Percentiles rank a stretch among this genome's conserved stretches.
Conservation (phyloP, 495 filamentous ascomycete genomes). For the Geopyxis carbonaria region DNA sequence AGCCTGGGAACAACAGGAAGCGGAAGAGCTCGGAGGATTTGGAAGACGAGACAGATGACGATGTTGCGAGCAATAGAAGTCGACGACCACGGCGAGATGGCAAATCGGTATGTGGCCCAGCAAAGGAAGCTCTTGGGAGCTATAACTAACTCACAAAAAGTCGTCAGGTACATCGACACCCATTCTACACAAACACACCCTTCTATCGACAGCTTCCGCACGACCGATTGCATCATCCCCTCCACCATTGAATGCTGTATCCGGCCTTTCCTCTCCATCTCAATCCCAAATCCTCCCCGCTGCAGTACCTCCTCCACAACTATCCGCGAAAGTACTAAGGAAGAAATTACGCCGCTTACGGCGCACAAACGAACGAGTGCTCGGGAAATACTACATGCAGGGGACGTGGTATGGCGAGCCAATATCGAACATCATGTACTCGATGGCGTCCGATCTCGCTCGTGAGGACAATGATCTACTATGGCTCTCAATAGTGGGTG, state of each 20-base stretch:
- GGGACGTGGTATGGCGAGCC: constrained; percentile 89
- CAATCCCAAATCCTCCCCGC: constrained; percentile 40
- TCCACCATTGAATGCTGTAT: constrained; percentile 30
- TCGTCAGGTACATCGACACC: constrained; percentile 38
- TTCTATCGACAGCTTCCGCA: constrained; percentile 40
- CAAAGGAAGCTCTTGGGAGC: constrained; percentile 1
- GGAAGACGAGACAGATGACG: constrained; percentile 34
- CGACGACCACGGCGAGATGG: constrained; percentile 45
- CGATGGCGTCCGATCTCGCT: constrained; percentile 81
- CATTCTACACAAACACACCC: constrained; percentile 34
- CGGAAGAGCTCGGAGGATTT: constrained; percentile 47
- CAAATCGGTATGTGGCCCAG: constrained; percentile 13
- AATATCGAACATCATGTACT: constrained; percentile 84
- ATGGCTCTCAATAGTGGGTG: constrained; percentile 86
- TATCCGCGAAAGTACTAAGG: constrained; percentile 37
- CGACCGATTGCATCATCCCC: constrained; percentile 33
- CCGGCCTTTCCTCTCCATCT: constrained; percentile 30
- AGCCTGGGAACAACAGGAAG: constrained; percentile 44
- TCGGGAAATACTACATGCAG: constrained; percentile 64
- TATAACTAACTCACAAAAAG: constrained; percentile 32
- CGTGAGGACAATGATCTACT: constrained; percentile 92
- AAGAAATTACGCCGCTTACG: constrained; percentile 55
- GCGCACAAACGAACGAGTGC: constrained; percentile 51
- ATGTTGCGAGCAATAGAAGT: constrained; percentile 42
- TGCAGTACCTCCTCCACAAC: constrained; percentile 47